Evolutionary conservation across 352 stramenopile species (phyloP).

Genomic region (Chrysophaeum taylorii): DNA sequence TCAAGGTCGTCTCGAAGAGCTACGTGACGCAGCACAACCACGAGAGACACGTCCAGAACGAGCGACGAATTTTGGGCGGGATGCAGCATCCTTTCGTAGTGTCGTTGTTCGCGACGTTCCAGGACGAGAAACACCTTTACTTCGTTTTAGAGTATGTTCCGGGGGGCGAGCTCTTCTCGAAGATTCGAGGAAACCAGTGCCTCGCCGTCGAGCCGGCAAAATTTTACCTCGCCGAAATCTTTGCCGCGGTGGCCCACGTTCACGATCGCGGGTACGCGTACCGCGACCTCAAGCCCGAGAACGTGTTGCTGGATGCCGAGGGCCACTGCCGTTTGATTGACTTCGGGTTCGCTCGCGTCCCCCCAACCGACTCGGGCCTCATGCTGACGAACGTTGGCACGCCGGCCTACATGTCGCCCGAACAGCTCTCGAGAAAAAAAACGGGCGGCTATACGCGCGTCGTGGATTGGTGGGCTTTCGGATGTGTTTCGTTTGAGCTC

Average conservation of each 20-base stretch:
- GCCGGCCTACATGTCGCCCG: conserved; percentile 19
- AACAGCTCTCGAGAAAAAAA: conserved; percentile 23
- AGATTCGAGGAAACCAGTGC: conserved; percentile 38
- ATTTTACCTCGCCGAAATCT: conserved; percentile 30
- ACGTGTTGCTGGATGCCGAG: conserved; percentile 22
- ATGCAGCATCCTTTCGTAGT: conserved; percentile 57
- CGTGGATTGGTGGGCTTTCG: conserved; percentile 26
- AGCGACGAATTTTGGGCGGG: conserved; percentile 49
- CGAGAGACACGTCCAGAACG: conserved; percentile 60
- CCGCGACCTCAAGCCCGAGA: conserved; percentile 22
- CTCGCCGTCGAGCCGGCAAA: conserved; percentile 24
- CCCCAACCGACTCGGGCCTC: background rate
- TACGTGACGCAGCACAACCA: conserved; percentile 56
- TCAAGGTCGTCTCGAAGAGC: conserved; percentile 31
- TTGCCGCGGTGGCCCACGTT: conserved; percentile 15
- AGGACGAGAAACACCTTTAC: conserved; percentile 64
- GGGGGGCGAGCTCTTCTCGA: conserved; percentile 66
- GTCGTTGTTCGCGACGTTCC: conserved; percentile 61
- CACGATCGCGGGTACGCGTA: conserved; percentile 16
- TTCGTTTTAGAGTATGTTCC: conserved; percentile 64
- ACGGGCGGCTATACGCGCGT: conserved; percentile 21
- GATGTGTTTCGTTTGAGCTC: conserved; percentile 21
- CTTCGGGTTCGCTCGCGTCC: conserved; percentile 20
- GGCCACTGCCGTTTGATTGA: conserved; percentile 25
- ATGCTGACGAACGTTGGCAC: conserved; percentile 22